Evolutionary conservation across 495 filamentous ascomycete genomes (phyloP).

Genomic region (Penicillium fimorum): DNA sequence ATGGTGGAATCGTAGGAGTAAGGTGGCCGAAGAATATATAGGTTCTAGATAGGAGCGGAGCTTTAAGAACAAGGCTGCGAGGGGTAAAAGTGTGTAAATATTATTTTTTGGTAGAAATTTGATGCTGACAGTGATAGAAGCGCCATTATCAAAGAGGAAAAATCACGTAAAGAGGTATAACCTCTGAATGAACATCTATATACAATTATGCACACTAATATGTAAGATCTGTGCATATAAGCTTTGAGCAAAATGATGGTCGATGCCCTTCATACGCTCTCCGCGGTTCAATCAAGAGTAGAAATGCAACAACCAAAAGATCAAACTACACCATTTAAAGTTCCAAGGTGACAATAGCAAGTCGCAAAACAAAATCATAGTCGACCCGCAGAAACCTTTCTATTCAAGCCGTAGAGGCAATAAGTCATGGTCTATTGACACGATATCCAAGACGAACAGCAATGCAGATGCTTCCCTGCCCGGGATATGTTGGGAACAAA

Average conservation of each 20-base stretch:
- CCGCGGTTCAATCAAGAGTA: not conserved
- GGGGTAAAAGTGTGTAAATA: too few species aligned
- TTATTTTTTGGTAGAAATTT: too few species aligned
- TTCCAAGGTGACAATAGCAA: not conserved
- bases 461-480: not conserved
- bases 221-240: not conserved
- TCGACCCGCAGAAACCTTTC: not conserved
- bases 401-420: conserved; percentile 9
- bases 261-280: not conserved
- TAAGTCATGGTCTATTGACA: conserved; percentile 10
- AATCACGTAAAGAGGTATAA: too few species aligned
- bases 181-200: too few species aligned
- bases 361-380: not conserved
- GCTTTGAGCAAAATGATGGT: not conserved
- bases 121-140: too few species aligned
- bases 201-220: too few species aligned
- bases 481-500: not conserved
- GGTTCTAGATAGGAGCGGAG: too few species aligned
- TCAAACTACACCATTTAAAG: not conserved
- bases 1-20: too few species aligned
- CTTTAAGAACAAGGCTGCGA: too few species aligned
- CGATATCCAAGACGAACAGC: not conserved
- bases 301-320: not conserved
- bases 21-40: too few species aligned
- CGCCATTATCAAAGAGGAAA: too few species aligned